A percentile compares a stretch with the other conserved stretches of the same genome.
These are phyloP conservation scores for Atkinsonella hypoxylon DNA, from an alignment of 2,329 filamentous ascomycete genomes.

Conservation along the genomic window DNA sequence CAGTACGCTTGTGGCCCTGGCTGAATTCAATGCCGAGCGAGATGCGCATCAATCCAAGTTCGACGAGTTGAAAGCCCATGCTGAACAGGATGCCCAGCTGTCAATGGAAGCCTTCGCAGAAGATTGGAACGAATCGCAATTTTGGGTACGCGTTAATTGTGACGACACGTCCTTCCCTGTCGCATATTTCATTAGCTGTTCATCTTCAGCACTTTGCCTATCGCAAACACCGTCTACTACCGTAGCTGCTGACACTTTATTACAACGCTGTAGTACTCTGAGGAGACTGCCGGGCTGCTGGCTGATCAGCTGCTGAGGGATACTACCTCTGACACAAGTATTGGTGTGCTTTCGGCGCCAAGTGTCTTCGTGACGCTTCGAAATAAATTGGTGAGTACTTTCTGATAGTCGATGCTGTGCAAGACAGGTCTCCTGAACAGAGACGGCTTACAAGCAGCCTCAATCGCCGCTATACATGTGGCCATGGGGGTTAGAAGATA, in stretches of 20 bases:
- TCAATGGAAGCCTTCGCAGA: constrained; percentile 63
- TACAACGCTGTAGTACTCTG: constrained; percentile 46
- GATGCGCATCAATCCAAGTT: constrained; percentile 56
- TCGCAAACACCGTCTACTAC: too few species aligned
- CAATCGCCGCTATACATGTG: background rate
- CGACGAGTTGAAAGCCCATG: constrained; percentile 50
- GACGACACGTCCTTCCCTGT: background rate
- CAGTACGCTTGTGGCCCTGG: constrained; percentile 54
- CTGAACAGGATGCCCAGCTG: constrained; percentile 38
- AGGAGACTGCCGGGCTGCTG: constrained; percentile 53
- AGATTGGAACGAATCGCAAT: constrained; percentile 76
- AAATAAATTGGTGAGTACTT: constrained; percentile 48
- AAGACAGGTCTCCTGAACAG: background rate
- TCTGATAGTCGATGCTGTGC: background rate
- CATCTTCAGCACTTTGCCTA: background rate
- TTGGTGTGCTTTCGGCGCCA: constrained; percentile 62
- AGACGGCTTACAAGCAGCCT: background rate
- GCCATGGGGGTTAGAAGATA: background rate
- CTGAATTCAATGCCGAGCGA: constrained; percentile 62
- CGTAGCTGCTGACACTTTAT: background rate
- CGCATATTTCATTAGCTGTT: too few species aligned
- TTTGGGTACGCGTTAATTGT: constrained; percentile 49
- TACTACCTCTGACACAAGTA: constrained; percentile 40
- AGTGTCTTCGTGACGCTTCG: constrained; percentile 68
- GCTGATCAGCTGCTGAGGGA: constrained; percentile 55